Conservation (phyloP, 768 basidiomycete species). For the Trametes cinnabarina region DNA sequence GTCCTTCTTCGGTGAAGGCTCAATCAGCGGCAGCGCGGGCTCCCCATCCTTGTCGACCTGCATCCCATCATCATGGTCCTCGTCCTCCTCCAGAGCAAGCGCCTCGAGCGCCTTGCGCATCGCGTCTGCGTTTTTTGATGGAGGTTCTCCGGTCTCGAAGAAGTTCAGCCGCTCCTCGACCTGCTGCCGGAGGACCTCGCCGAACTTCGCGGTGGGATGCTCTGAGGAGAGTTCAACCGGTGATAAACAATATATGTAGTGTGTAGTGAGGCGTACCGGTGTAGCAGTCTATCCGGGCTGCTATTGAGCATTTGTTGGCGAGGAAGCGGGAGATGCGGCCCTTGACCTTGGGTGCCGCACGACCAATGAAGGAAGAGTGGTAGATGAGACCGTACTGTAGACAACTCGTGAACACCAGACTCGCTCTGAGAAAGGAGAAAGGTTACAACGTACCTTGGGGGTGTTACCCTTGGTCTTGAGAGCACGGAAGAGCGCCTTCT, state of each 20-base stretch:
- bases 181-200: slow-evolving; percentile 89
- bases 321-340: slow-evolving; percentile 98
- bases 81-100: slow-evolving; percentile 67
- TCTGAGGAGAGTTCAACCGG: too few relatives aligned
- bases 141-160: slow-evolving; percentile 89
- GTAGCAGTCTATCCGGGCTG: slow-evolving; percentile 95
- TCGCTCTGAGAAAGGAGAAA: neutral
- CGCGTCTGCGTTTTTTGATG: slow-evolving; percentile 89
- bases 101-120: slow-evolving; percentile 85
- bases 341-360: slow-evolving; percentile 92
- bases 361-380: slow-evolving; percentile 95
- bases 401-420: neutral
- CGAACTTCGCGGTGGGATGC: slow-evolving; percentile 87
- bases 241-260: too few relatives aligned
- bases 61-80: slow-evolving; percentile 51
- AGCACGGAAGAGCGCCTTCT: slow-evolving; percentile 96
- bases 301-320: slow-evolving; percentile 98
- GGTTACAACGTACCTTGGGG: slow-evolving; percentile 64
- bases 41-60: slow-evolving; percentile 42
- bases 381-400: slow-evolving; percentile 93
- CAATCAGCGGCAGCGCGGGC: slow-evolving; percentile 52
- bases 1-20: slow-evolving; percentile 53
- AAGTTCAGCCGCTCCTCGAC: slow-evolving; percentile 94
- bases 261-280: slow-evolving; percentile 68
- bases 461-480: slow-evolving; percentile 99